A percentile compares a stretch with the other conserved stretches of the same genome.
Conservation (phyloP, 176 grass and related monocot genomes). For the Areca catechu region DNA sequence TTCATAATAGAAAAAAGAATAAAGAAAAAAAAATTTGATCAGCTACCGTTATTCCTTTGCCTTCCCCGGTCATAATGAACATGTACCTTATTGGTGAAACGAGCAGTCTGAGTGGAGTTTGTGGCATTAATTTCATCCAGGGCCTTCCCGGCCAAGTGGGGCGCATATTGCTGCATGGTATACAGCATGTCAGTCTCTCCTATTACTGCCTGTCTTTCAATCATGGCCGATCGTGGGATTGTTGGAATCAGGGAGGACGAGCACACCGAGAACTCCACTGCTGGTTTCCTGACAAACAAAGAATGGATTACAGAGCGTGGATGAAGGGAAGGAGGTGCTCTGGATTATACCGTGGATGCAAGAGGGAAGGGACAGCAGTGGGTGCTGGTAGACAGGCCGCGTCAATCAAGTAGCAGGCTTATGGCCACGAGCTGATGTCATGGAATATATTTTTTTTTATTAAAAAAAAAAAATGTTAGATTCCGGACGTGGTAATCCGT, state of each 20-base stretch:
- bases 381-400: not conserved
- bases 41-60: not conserved
- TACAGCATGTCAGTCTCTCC: conserved; percentile 47
- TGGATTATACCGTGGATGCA: not conserved
- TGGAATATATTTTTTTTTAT: too few species aligned
- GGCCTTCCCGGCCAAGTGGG: conserved; percentile 38
- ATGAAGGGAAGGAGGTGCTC: not conserved
- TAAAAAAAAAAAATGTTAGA: too few species aligned
- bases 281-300: not conserved
- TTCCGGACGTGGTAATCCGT: too few species aligned
- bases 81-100: conserved; percentile 51
- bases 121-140: conserved; percentile 42
- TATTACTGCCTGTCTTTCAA: conserved; percentile 63
- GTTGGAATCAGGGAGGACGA: not conserved
- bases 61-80: not conserved
- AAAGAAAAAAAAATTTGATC: not conserved
- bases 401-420: not conserved
- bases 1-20: not conserved
- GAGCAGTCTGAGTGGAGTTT: conserved; percentile 38
- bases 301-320: not conserved
- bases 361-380: too few species aligned
- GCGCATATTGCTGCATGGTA: conserved; percentile 35
- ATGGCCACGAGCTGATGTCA: not conserved
- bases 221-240: conserved; percentile 12
- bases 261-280: not conserved